Evolutionary conservation across 768 basidiomycete genomes (phyloP).

Genomic region (Pleurotus cornucopiae): DNA sequence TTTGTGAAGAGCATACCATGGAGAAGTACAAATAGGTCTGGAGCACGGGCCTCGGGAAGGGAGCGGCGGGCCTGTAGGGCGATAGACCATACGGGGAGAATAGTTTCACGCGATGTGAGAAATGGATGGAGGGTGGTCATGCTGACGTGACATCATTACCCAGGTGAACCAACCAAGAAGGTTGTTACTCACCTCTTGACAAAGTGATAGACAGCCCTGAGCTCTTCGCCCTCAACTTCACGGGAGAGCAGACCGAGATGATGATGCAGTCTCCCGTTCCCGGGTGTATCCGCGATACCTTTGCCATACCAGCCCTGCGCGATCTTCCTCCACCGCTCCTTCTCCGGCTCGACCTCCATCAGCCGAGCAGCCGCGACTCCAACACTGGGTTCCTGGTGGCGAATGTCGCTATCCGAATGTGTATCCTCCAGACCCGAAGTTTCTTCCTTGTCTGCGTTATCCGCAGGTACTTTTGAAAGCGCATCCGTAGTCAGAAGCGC

Average conservation of each 20-base stretch:
- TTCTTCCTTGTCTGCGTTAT: conserved; percentile 18
- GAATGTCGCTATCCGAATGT: conserved; percentile 6
- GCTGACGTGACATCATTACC: conserved; percentile 35
- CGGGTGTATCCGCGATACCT: conserved; percentile 85
- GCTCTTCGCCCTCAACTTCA: conserved; percentile 78
- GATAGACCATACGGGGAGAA: conserved; percentile 84
- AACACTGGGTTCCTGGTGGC: conserved; percentile 52
- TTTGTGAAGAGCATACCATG: conserved; percentile 98
- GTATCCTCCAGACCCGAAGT: conserved; percentile 13
- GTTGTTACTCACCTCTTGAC: conserved; percentile 71
- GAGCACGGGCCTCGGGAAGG: conserved; percentile 64
- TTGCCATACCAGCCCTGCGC: conserved; percentile 92
- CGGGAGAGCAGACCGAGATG: conserved; percentile 86
- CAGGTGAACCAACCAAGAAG: conserved; percentile 8
- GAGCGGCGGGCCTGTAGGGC: conserved; percentile 69
- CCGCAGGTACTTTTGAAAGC: conserved; percentile 37
- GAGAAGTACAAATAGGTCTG: conserved; percentile 85
- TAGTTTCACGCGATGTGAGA: conserved; percentile 81
- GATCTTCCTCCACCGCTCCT: conserved; percentile 86
- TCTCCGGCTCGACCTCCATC: conserved; percentile 85
- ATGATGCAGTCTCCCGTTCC: conserved; percentile 92
- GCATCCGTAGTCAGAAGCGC: conserved; percentile 52
- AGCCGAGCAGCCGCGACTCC: conserved; percentile 79
- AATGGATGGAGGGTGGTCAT: conserved; percentile 92
- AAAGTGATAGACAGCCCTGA: conserved; percentile 89